Base-by-base conservation (phyloP, 2,329 filamentous ascomycete genomes). In the Epichloe sp. region DNA sequence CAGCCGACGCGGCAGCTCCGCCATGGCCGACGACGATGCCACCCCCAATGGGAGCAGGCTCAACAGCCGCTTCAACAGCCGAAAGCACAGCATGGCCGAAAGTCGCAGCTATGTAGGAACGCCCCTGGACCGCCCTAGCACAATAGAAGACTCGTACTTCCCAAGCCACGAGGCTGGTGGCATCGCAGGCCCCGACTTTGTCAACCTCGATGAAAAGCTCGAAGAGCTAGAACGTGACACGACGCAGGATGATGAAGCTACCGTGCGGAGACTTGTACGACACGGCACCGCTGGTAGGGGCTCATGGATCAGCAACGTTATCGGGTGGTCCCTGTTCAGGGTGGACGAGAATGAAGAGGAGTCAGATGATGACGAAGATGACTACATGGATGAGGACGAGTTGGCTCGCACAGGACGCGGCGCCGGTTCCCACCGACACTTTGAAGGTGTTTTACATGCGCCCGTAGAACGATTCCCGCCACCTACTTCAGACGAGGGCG, bases 281-380 rank as follows among this genome's bases (percentile, higher is more conserved):
- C 69, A 72, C 17, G 75, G 75, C 49, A 74, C 72, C 46, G 66
- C 71, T 7, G 74, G 76, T 8, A 63, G 77, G 41, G 75, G 74
- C 4, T 75, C 76, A 3, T 83, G 80, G 79, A 72, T 85, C 53
- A 76, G 76, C 53, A 75, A 67, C 53, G 64, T 82, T 53, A 65
- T 80, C 43, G 76, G 76, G 2, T 83, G 79, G 76, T 76, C 74
- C 31, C 68, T 84, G 10, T 83, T 83, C 60, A 72, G 79, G 0
- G 78, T 80, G 5, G 76, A 81, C 48, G 80, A 83, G 61, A 74
- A 78, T 52, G 78, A 77, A 2, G 76, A 80, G 48, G 70, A 73
- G 41, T 63, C 65, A 2, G 72, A 73, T 11, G 68, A 67, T 41
- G 65, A 76, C 48, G 65, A 70, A 42, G 65, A 63, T 4, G 65